A percentile compares a stretch with the other conserved stretches of the same genome.
These are phyloP conservation scores for Nepenthes gracilis DNA, from an alignment of 148 eudicot species.

Conservation along the genomic window DNA sequence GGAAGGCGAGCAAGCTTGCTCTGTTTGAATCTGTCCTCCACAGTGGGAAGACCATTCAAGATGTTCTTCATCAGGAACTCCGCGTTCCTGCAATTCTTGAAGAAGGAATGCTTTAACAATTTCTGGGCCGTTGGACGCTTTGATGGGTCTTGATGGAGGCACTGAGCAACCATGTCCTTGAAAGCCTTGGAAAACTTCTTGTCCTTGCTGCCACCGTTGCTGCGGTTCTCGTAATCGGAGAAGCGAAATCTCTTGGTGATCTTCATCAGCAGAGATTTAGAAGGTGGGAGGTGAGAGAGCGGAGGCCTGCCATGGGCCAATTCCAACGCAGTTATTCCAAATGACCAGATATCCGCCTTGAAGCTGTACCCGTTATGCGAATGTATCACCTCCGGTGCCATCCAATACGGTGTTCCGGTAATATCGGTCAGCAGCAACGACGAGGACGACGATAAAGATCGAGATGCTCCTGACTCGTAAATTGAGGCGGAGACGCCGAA, in stretches of 20 bases:
- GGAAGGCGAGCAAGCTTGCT: constrained; percentile 17
- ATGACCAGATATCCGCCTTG: constrained; percentile 83
- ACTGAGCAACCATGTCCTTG: constrained; percentile 62
- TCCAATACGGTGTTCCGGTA: constrained; percentile 76
- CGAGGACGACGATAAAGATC: constrained; percentile 4
- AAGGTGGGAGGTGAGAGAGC: constrained; percentile 55
- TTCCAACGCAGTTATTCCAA: constrained; percentile 67
- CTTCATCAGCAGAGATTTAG: constrained; percentile 55
- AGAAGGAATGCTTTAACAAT: constrained; percentile 58
- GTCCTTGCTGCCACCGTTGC: background rate
- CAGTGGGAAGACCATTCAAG: constrained; percentile 45
- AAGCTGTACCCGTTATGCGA: constrained; percentile 51
- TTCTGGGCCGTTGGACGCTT: constrained; percentile 70
- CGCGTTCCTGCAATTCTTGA: constrained; percentile 37
- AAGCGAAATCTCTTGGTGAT: constrained; percentile 50
- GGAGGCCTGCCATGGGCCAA: constrained; percentile 74
- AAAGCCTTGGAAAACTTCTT: constrained; percentile 54
- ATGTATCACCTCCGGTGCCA: constrained; percentile 83
- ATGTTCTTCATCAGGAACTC: constrained; percentile 57
- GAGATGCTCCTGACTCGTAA: constrained; percentile 21
- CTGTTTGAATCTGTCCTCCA: constrained; percentile 48
- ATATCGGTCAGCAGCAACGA: constrained; percentile 35
- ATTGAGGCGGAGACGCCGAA: constrained; percentile 71
- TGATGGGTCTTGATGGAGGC: constrained; percentile 70
- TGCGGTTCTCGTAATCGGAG: constrained; percentile 37